phyloP scores from a whole-genome alignment of 2,329 filamentous ascomycete genomes.

The Phialophora expanda region DNA sequence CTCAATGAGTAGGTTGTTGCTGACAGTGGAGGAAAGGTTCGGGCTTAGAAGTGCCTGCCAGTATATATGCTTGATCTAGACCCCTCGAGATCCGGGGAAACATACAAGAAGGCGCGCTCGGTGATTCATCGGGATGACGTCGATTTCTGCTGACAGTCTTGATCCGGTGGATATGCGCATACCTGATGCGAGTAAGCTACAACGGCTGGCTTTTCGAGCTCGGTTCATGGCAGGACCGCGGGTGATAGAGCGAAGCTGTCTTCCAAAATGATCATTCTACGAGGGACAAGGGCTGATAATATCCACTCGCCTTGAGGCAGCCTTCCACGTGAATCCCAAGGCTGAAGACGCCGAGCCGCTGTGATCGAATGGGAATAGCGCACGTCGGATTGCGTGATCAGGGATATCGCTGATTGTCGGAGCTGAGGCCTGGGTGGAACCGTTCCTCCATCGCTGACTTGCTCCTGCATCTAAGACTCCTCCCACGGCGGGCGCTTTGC shows the following conservation, averaged over 20 bases:
- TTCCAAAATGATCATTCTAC: neutral
- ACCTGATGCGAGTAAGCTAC: neutral
- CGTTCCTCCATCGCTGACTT: slow-evolving; percentile 13
- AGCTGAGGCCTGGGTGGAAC: slow-evolving; percentile 11
- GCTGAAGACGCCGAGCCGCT: slow-evolving; percentile 19
- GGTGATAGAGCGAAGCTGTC: neutral
- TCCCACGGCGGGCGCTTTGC: neutral
- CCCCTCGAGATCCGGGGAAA: neutral
- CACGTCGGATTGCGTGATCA: slow-evolving; percentile 25
- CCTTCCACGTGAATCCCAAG: slow-evolving; percentile 20
- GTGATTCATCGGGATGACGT: slow-evolving; percentile 17
- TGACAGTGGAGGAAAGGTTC: neutral
- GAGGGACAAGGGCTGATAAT: neutral
- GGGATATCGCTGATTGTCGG: slow-evolving; percentile 23
- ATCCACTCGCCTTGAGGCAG: neutral
- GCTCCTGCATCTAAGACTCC: slow-evolving; percentile 9
- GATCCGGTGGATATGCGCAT: neutral
- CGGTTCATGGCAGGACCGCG: neutral
- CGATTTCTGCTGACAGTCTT: neutral
- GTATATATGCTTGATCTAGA: slow-evolving; percentile 10
- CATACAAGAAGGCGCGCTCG: neutral
- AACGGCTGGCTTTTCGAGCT: neutral
- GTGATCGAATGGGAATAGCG: slow-evolving; percentile 12
- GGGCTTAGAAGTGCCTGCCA: neutral
- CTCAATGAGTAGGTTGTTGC: neutral